Evolutionary conservation across 73 alveolate species (phyloP), one percentile per base, ranked within the genome.

Genomic region (Tetrahymena elliotti): DNA sequence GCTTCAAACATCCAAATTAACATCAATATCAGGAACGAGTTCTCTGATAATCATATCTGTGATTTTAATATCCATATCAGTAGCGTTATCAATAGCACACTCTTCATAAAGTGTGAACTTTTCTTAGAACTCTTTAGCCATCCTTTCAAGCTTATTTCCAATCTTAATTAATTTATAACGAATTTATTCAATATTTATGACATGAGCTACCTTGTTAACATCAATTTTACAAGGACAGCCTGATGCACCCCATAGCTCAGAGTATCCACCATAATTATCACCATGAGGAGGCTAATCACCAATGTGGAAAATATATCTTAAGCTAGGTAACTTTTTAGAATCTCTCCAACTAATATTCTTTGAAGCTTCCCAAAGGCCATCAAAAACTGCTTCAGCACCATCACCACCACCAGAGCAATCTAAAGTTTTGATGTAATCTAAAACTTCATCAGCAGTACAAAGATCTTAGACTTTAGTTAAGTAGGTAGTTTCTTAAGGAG

Each of bases 261-360:
- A 88, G 20, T 34, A 18, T 15, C 41, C 68, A 41, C 94, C 95
- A 88, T 47, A 94, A 13, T 94, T 93, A 35, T 94, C 53, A 5
- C 99, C 99, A 97, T 98, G 99, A 84, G 99, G 98, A 93, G 99
- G 99, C 36, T 98, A 97, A 95, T 98, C 99, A 84, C 98, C 98
- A 37, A 98, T 95, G 95, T 98, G 99, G 95, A 98, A 98, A 84
- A 98, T 84, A 92, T 95, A 93, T 98, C 98, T 98, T 84, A 96
- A 94, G 53, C 99, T 96, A 33, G 98, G 98, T 47, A 54, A 41
- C 7, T 37, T 88, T 38, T 94, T 94, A 13, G 96, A 37, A 54
- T 98, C 98, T 97, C 99, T 98, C 99, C 99, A 98, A 22, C 95
- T 40, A 38, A 97, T 96, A 39, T 93, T 95, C 93, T 98, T 94